Percentiles rank a stretch among this genome's conserved stretches.
Conservation (phyloP, 352 stramenopile species). For the Pythium sp. region DNA sequence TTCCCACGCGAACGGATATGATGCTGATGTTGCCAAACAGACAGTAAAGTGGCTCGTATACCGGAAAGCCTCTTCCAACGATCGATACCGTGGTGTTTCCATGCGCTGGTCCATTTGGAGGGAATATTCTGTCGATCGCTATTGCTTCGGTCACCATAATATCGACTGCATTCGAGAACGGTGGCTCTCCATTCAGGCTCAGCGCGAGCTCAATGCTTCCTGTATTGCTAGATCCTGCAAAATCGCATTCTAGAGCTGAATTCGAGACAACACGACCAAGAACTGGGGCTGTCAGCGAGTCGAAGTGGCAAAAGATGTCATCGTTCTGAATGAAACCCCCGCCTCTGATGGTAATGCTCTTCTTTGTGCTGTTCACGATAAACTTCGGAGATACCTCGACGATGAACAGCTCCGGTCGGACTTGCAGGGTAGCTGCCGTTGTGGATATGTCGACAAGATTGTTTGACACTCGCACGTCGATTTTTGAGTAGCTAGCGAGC, state of each 20-base stretch:
- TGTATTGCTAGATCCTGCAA: not conserved
- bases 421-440: not conserved
- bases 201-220: not conserved
- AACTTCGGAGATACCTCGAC: conserved; percentile 6
- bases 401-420: not conserved
- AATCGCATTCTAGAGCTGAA: not conserved
- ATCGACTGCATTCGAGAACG: not conserved
- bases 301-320: conserved; percentile 4
- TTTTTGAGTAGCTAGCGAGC: not conserved
- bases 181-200: not conserved
- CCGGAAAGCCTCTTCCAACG: not conserved
- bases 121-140: conserved; percentile 2
- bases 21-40: conserved; percentile 5
- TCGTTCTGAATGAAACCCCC: not conserved
- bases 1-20: not conserved
- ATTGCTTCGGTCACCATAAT: conserved; percentile 5
- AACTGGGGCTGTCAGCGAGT: not conserved
- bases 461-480: not conserved
- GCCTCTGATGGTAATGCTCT: not conserved
- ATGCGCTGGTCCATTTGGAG: not conserved
- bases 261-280: conserved; percentile 6
- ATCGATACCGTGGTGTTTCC: conserved; percentile 1
- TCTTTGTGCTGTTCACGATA: not conserved
- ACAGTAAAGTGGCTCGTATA: conserved; percentile 11
- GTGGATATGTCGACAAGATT: not conserved